Percentiles rank a stretch among this genome's conserved stretches.
phyloP scores from a whole-genome alignment of 2,329 filamentous ascomycete genomes.

The Truncatella angustata region DNA sequence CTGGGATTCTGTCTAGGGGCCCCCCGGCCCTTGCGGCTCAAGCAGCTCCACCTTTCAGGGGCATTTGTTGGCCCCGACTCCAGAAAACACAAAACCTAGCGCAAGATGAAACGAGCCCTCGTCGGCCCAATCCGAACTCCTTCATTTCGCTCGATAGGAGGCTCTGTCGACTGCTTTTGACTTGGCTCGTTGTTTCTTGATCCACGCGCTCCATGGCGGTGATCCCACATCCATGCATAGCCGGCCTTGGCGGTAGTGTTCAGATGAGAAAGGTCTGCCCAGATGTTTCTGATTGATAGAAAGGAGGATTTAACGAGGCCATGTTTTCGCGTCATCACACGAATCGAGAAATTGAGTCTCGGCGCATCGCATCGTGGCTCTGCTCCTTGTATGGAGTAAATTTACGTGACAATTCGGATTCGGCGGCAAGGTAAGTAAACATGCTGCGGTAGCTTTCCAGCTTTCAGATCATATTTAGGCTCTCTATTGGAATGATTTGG shows the following conservation, averaged over 20 bases:
- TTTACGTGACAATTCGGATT: neutral
- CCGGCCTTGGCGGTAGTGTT: neutral
- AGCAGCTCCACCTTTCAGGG: slow-evolving; percentile 1
- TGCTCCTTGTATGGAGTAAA: too few relatives aligned
- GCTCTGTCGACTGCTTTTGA: neutral
- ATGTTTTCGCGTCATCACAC: neutral
- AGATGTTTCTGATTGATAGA: slow-evolving; percentile 8
- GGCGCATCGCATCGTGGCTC: neutral
- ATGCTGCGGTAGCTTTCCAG: neutral
- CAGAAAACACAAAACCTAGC: slow-evolving; percentile 8
- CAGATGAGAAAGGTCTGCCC: slow-evolving; percentile 9
- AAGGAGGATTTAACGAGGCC: neutral
- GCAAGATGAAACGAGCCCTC: slow-evolving; percentile 1
- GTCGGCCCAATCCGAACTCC: slow-evolving; percentile 6
- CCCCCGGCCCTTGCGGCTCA: slow-evolving; percentile 6
- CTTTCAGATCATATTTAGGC: neutral
- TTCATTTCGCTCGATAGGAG: neutral
- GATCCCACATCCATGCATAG: neutral
- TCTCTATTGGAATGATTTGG: neutral
- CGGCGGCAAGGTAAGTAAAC: neutral
- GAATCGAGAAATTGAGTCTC: neutral
- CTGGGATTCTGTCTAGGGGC: neutral
- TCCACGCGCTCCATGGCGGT: neutral
- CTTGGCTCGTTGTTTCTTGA: neutral
- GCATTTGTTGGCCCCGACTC: neutral